Conservation (phyloP, 306 rosid species). For the Vicia faba region DNA sequence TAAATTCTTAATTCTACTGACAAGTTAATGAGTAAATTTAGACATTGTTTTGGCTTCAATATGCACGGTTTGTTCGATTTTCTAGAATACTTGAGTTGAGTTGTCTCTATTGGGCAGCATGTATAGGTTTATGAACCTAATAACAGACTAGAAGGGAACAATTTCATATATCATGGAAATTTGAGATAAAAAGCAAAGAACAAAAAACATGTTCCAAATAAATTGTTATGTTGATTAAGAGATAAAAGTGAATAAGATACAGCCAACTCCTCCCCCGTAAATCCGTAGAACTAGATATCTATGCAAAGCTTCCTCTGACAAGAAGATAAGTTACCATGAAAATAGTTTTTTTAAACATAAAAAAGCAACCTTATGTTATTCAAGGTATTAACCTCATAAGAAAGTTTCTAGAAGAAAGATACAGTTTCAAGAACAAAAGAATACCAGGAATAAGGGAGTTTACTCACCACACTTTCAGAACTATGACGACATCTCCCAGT, state of each 20-base stretch:
- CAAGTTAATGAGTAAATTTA: background rate
- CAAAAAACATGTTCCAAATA: slow-evolving; percentile 1
- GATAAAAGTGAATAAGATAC: slow-evolving; percentile 12
- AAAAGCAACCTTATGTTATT: slow-evolving; percentile 32
- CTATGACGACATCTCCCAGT: slow-evolving; percentile 95
- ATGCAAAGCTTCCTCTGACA: slow-evolving; percentile 26
- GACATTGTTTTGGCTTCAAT: background rate
- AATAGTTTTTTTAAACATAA: slow-evolving; percentile 2
- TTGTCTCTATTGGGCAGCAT: background rate
- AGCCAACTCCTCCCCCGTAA: slow-evolving; percentile 8
- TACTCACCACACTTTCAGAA: slow-evolving; percentile 94
- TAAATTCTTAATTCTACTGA: background rate
- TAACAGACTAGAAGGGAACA: slow-evolving; percentile 10
- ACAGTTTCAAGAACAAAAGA: slow-evolving; percentile 20
- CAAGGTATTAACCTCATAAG: background rate
- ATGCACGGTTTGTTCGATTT: background rate
- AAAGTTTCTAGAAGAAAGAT: slow-evolving; percentile 19
- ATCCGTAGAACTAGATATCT: slow-evolving; percentile 12
- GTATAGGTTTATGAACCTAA: slow-evolving; percentile 9
- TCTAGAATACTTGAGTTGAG: background rate
- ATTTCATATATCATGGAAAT: slow-evolving; percentile 6
- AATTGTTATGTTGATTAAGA: slow-evolving; percentile 13
- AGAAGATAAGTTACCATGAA: slow-evolving; percentile 19
- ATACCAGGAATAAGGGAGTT: slow-evolving; percentile 31
- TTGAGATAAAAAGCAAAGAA: slow-evolving; percentile 18